A percentile compares a stretch with the other conserved stretches of the same genome.
phyloP scores from a whole-genome alignment of 2,329 filamentous ascomycete genomes.

The Ophiosphaerella narmari region DNA sequence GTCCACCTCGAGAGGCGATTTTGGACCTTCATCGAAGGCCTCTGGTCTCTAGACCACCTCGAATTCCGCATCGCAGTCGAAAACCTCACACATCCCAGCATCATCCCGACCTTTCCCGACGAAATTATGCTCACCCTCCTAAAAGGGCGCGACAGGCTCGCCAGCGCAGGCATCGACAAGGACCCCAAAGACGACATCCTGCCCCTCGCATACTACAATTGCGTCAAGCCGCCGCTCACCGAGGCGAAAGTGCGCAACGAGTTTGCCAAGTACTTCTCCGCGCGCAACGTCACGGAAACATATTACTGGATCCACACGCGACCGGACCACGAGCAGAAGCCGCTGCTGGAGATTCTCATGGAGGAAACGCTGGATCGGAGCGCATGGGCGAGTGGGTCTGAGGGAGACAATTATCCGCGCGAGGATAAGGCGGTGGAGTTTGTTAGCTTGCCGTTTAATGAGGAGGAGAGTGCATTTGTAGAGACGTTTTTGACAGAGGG shows the following conservation, averaged over 20 bases:
- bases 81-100: slow-evolving; percentile 76
- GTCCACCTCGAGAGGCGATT: slow-evolving; percentile 76
- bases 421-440: slow-evolving; percentile 69
- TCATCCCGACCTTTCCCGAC: slow-evolving; percentile 80
- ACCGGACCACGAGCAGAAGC: slow-evolving; percentile 63
- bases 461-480: slow-evolving; percentile 74
- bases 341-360: slow-evolving; percentile 71
- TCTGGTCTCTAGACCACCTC: slow-evolving; percentile 78
- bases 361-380: slow-evolving; percentile 34
- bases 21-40: slow-evolving; percentile 77
- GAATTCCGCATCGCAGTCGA: slow-evolving; percentile 71
- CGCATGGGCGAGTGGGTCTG: slow-evolving; percentile 11
- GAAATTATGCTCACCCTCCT: slow-evolving; percentile 76
- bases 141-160: slow-evolving; percentile 41
- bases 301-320: slow-evolving; percentile 73
- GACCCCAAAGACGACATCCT: slow-evolving; percentile 53
- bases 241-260: slow-evolving; percentile 64
- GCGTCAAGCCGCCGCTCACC: slow-evolving; percentile 73
- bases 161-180: slow-evolving; percentile 20
- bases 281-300: slow-evolving; percentile 71
- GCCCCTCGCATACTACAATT: slow-evolving; percentile 78
- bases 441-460: slow-evolving; percentile 72
- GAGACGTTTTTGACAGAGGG: slow-evolving; percentile 69
- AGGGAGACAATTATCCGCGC: slow-evolving; percentile 31
- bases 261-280: slow-evolving; percentile 71